Conservation (phyloP, 495 filamentous ascomycete species). For the Achaetomiella virescens region DNA sequence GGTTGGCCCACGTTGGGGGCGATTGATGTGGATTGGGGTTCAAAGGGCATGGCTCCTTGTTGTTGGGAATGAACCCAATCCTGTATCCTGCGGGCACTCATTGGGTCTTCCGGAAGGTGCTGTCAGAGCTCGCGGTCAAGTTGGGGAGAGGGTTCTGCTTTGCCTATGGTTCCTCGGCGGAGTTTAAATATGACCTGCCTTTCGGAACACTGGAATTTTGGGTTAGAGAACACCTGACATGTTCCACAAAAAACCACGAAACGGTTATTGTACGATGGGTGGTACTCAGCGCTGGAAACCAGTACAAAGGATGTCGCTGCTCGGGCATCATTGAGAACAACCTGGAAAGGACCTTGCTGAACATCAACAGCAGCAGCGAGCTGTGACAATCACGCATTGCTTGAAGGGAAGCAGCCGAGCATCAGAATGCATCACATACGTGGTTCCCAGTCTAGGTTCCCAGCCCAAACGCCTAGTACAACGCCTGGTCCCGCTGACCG, state of each 20-base stretch:
- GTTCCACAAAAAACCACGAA: too few relatives aligned
- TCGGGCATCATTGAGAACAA: too few relatives aligned
- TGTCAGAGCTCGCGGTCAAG: too few relatives aligned
- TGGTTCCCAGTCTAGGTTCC: slow-evolving; percentile 24
- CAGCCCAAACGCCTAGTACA: slow-evolving; percentile 31
- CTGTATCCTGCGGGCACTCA: too few relatives aligned
- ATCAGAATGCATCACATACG: slow-evolving; percentile 12
- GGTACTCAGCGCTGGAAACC: background rate
- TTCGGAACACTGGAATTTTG: too few relatives aligned
- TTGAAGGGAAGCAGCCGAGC: background rate
- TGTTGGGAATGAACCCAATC: background rate
- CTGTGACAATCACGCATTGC: background rate
- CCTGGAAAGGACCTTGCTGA: background rate
- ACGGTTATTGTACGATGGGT: too few relatives aligned
- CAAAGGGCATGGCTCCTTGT: too few relatives aligned
- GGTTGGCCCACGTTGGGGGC: background rate
- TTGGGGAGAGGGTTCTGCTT: too few relatives aligned
- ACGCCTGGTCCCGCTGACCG: slow-evolving; percentile 8
- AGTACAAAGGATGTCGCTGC: background rate
- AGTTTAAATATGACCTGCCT: too few relatives aligned
- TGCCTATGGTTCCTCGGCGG: too few relatives aligned
- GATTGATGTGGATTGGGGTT: background rate
- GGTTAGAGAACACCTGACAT: too few relatives aligned
- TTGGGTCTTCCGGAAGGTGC: too few relatives aligned
- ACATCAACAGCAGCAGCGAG: background rate